Conservation (phyloP, 208 protist genomes). For the Acanthamoeba castellanii region DNA sequence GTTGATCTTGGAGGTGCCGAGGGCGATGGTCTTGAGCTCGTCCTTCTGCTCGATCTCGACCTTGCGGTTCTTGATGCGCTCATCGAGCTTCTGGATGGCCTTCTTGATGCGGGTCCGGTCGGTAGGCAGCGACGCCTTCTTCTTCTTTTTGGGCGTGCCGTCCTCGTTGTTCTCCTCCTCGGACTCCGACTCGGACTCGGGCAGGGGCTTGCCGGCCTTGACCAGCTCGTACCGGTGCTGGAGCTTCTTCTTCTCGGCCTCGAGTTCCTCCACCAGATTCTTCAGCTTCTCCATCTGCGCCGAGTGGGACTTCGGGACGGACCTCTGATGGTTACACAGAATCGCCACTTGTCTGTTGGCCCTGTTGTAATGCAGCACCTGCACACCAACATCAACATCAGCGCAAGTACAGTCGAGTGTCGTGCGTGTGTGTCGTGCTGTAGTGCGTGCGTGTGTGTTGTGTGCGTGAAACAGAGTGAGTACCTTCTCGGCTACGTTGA, state of each 20-base stretch:
- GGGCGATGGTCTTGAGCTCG: constrained; percentile 90
- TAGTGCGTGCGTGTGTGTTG: background rate
- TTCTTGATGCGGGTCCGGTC: constrained; percentile 68
- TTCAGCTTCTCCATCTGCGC: constrained; percentile 92
- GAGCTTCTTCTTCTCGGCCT: constrained; percentile 76
- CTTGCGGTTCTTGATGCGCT: constrained; percentile 66
- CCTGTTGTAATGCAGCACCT: constrained; percentile 96
- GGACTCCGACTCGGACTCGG: constrained; percentile 73
- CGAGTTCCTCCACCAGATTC: constrained; percentile 88
- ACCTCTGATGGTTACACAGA: constrained; percentile 99
- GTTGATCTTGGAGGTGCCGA: constrained; percentile 99
- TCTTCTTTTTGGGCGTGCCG: constrained; percentile 69
- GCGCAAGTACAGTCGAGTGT: background rate
- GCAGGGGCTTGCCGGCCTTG: constrained; percentile 79
- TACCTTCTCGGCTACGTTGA: constrained; percentile 66
- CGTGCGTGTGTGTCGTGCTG: background rate
- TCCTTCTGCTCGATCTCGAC: constrained; percentile 82
- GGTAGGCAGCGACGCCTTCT: constrained; percentile 82
- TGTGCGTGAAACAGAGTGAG: background rate
- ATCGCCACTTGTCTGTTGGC: constrained; percentile 98
- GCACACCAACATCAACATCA: constrained; percentile 9
- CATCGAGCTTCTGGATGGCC: constrained; percentile 74
- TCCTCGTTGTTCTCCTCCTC: constrained; percentile 72
- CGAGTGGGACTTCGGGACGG: constrained; percentile 94
- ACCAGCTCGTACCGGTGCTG: constrained; percentile 74